These are phyloP conservation scores for Verticillium nonalfalfae DNA, from an alignment of 2,329 filamentous ascomycete genomes.

Conservation along the genomic window DNA sequence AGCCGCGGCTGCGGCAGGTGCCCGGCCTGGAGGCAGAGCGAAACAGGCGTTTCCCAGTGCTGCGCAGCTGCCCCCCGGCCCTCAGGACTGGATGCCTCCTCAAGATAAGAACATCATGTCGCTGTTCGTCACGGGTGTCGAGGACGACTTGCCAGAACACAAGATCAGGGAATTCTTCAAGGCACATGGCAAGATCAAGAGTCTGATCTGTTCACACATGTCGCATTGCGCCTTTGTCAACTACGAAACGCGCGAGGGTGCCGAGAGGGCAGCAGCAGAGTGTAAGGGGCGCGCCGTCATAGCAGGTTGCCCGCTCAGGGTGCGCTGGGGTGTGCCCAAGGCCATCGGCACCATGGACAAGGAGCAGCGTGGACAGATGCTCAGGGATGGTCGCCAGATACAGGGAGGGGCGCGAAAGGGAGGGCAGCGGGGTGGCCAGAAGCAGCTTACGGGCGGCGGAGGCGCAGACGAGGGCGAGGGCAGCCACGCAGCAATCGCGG, in stretches of 20 bases:
- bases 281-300: constrained; percentile 87
- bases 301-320: constrained; percentile 79
- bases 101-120: constrained; percentile 82
- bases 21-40: constrained; percentile 37
- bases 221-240: constrained; percentile 97
- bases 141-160: constrained; percentile 92
- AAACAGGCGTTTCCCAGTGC: constrained; percentile 60
- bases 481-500: constrained; percentile 43
- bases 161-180: constrained; percentile 89
- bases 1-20: constrained; percentile 43
- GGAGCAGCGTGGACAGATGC: constrained; percentile 75
- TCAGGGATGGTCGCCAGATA: constrained; percentile 59
- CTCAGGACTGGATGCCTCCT: constrained; percentile 81
- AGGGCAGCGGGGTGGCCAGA: constrained; percentile 9
- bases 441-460: constrained; percentile 4
- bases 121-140: constrained; percentile 88
- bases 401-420: constrained; percentile 25
- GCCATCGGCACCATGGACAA: constrained; percentile 87
- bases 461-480: background rate
- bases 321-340: constrained; percentile 91
- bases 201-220: constrained; percentile 91
- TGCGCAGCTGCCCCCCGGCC: constrained; percentile 70
- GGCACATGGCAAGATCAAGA: constrained; percentile 82
- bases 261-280: constrained; percentile 77
- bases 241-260: constrained; percentile 75